A percentile compares a stretch with the other conserved stretches of the same genome.
Conservation (phyloP, 2,329 filamentous ascomycete genomes). For the Aureobasidium vineae region DNA sequence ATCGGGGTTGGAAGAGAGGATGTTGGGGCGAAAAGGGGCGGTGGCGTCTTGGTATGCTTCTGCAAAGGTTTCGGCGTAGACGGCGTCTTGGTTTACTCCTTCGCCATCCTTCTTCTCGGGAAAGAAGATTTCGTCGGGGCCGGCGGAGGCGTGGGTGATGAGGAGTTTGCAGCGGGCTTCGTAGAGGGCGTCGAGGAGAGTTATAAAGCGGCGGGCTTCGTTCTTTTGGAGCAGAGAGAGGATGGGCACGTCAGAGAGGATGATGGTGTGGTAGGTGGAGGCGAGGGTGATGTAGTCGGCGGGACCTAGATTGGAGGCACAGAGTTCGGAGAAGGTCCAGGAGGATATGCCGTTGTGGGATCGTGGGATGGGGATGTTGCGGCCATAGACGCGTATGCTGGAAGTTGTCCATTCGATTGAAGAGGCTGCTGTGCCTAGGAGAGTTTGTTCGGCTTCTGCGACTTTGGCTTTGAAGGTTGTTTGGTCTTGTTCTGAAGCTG, state of each 20-base stretch:
- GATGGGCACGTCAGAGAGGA: conserved; percentile 68
- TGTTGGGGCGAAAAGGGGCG: conserved; percentile 75
- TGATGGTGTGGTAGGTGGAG: conserved; percentile 74
- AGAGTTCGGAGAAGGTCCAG: conserved; percentile 69
- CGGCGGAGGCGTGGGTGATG: conserved; percentile 60
- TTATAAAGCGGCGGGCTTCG: conserved; percentile 77
- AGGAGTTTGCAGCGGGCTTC: conserved; percentile 77
- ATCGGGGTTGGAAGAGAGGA: conserved; percentile 59
- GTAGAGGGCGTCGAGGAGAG: conserved; percentile 74
- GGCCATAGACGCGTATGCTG: conserved; percentile 60
- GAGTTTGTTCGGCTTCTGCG: conserved; percentile 22
- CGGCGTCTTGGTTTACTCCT: conserved; percentile 47
- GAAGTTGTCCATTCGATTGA: conserved; percentile 47
- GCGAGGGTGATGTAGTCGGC: conserved; percentile 82
- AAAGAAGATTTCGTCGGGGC: conserved; percentile 75
- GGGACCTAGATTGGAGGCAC: conserved; percentile 64
- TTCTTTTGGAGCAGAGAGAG: conserved; percentile 70
- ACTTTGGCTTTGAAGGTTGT: neutral
- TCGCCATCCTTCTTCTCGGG: conserved; percentile 44
- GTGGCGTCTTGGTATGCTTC: conserved; percentile 78
- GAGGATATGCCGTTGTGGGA: conserved; percentile 49
- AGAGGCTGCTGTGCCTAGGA: conserved; percentile 9
- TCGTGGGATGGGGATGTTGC: conserved; percentile 59
- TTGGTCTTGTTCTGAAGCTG: conserved; percentile 22
- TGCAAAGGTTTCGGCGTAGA: conserved; percentile 64